Conservation (phyloP, 768 basidiomycete species). For the Suillus sp. region DNA sequence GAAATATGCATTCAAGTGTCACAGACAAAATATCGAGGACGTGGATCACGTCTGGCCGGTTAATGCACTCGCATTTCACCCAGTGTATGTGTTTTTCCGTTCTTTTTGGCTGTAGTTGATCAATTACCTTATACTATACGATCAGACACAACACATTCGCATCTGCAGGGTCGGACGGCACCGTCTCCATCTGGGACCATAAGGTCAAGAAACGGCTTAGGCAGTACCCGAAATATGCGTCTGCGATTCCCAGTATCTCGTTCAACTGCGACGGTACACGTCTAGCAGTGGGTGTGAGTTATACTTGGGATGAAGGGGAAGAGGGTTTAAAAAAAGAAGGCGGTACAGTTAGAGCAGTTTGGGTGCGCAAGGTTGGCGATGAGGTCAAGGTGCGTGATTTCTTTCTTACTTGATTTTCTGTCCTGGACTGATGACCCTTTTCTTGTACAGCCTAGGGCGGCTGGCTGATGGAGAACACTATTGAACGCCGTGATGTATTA, state of each 20-base stretch:
- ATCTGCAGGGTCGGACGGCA: constrained; percentile 91
- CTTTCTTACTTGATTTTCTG: background rate
- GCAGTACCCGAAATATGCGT: constrained; percentile 80
- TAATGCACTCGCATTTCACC: constrained; percentile 93
- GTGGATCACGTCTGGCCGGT: constrained; percentile 98
- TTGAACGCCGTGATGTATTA: background rate
- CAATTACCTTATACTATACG: background rate
- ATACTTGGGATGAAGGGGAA: constrained; percentile 90
- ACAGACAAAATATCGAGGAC: constrained; percentile 85
- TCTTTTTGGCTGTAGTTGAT: constrained; percentile 3
- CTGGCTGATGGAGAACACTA: background rate
- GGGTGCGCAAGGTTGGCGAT: constrained; percentile 66
- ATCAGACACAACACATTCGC: constrained; percentile 89
- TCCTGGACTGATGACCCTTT: background rate
- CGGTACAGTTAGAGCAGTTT: constrained; percentile 51
- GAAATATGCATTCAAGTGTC: constrained; percentile 91
- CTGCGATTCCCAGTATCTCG: constrained; percentile 74
- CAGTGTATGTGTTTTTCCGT: constrained; percentile 50
- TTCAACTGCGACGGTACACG: constrained; percentile 85
- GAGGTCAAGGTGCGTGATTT: constrained; percentile 66
- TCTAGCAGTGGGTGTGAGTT: constrained; percentile 82
- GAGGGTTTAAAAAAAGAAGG: constrained; percentile 66
- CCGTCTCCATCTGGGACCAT: constrained; percentile 97
- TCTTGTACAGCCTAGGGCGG: constrained; percentile 21
- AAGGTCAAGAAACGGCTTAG: constrained; percentile 93